Conservation (phyloP, 352 stramenopile species). For the Halophytophthora batemanensis region DNA sequence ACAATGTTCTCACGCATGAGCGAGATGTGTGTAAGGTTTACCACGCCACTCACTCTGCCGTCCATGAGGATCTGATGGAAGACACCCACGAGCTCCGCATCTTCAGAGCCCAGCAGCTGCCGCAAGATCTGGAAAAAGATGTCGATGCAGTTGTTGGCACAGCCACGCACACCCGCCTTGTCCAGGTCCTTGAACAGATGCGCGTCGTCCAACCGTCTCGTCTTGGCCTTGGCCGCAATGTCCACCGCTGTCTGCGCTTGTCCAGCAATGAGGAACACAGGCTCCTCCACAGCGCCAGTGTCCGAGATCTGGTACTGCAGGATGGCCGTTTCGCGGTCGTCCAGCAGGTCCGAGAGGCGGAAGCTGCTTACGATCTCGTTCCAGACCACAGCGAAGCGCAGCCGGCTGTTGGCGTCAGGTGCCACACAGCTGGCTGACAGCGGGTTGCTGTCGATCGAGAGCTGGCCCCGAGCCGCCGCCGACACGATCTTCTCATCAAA, state of each 20-base stretch:
- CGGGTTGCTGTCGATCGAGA: slow-evolving; percentile 59
- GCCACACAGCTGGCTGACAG: slow-evolving; percentile 50
- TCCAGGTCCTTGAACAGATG: slow-evolving; percentile 69
- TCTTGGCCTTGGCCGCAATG: slow-evolving; percentile 59
- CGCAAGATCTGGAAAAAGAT: slow-evolving; percentile 80
- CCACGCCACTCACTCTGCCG: slow-evolving; percentile 41
- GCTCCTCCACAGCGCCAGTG: slow-evolving; percentile 74
- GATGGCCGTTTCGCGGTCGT: slow-evolving; percentile 85
- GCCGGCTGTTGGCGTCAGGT: slow-evolving; percentile 70
- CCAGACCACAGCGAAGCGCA: slow-evolving; percentile 87
- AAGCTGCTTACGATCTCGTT: slow-evolving; percentile 90
- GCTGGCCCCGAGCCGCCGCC: slow-evolving; percentile 55
- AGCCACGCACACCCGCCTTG: slow-evolving; percentile 70
- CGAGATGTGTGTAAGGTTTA: slow-evolving; percentile 74
- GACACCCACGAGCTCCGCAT: slow-evolving; percentile 56
- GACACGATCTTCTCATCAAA: slow-evolving; percentile 85
- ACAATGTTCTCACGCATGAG: slow-evolving; percentile 82
- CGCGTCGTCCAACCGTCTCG: slow-evolving; percentile 50
- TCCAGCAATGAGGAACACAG: slow-evolving; percentile 84
- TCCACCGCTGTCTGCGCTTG: slow-evolving; percentile 71
- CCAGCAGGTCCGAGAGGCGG: slow-evolving; percentile 79
- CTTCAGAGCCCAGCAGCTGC: slow-evolving; percentile 70
- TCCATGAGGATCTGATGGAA: slow-evolving; percentile 66
- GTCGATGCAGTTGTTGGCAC: slow-evolving; percentile 75
- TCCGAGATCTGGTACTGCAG: slow-evolving; percentile 89